Evolutionary conservation across 495 filamentous ascomycete species (phyloP).

Genomic region (Ramalina peruviana): DNA sequence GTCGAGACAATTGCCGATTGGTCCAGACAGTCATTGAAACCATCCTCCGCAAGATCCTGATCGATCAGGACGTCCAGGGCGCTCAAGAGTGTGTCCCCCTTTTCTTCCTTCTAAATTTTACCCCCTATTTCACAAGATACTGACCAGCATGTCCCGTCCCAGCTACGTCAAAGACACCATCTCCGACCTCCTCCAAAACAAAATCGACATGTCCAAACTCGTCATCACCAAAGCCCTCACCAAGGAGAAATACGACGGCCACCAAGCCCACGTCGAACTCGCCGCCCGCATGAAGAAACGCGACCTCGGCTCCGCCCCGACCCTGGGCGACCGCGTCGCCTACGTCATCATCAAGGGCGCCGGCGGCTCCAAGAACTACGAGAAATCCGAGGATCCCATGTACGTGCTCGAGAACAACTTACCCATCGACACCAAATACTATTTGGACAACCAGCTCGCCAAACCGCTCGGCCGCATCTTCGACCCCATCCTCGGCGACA

Average conservation of each 20-base stretch:
- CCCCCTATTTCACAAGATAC: neutral
- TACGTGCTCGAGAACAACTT: constrained; percentile 96
- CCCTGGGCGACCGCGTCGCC: constrained; percentile 86
- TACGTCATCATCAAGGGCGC: constrained; percentile 96
- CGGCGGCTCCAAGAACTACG: constrained; percentile 79
- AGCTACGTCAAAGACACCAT: constrained; percentile 97
- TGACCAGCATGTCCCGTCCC: no score
- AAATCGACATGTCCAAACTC: constrained; percentile 96
- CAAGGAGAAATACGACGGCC: constrained; percentile 67
- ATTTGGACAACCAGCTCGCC: constrained; percentile 94
- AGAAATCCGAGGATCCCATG: constrained; percentile 90
- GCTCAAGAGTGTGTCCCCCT: constrained; percentile 69
- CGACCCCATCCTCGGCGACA: constrained; percentile 89
- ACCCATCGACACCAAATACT: constrained; percentile 97
- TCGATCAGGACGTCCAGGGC: constrained; percentile 74
- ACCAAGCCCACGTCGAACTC: constrained; percentile 92
- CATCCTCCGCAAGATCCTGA: constrained; percentile 85
- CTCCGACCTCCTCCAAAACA: constrained; percentile 89
- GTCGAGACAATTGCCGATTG: constrained; percentile 87
- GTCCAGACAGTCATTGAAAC: constrained; percentile 98
- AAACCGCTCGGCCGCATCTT: constrained; percentile 93
- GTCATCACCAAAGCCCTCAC: constrained; percentile 97
- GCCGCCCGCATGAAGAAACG: constrained; percentile 91
- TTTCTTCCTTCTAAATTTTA: neutral
- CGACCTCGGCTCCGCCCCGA: constrained; percentile 88